A percentile compares a stretch with the other conserved stretches of the same genome.
These are phyloP conservation scores for Pseudoscleropodium purum DNA, from an alignment of 225 moss, liverwort and hornwort genomes.

Conservation along the genomic window DNA sequence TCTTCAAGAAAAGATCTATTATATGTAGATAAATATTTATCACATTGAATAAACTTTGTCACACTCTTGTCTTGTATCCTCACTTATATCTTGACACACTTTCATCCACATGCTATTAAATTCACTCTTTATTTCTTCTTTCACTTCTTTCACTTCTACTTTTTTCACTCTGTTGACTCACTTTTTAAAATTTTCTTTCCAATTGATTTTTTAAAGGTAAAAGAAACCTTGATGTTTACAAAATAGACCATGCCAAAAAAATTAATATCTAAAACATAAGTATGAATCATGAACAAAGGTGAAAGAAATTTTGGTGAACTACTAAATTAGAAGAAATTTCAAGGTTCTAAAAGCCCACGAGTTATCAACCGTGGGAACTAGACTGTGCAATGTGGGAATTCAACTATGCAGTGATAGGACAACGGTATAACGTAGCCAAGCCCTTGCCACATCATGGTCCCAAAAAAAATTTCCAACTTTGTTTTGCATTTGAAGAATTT, in stretches of 20 bases:
- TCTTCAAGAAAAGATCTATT: neutral
- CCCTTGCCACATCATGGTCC: too few species aligned
- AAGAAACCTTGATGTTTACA: neutral
- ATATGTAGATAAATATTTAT: neutral
- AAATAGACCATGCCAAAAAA: neutral
- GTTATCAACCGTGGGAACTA: too few species aligned
- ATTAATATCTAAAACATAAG: neutral
- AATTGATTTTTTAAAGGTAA: neutral
- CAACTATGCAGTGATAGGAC: too few species aligned
- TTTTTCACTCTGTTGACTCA: neutral
- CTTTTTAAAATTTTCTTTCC: neutral
- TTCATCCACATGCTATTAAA: neutral
- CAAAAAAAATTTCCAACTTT: too few species aligned
- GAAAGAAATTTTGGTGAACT: neutral
- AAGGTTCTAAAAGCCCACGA: too few species aligned
- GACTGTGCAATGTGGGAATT: too few species aligned
- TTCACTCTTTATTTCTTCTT: neutral
- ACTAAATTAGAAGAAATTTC: fast-evolving
- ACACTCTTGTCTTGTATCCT: neutral
- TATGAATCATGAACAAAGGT: neutral
- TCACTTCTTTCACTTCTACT: too few species aligned
- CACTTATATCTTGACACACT: neutral
- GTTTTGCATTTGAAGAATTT: too few species aligned
- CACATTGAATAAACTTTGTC: neutral
- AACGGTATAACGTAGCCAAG: too few species aligned